Evolutionary conservation across 208 protist species (phyloP).

Genomic region (Spongospora subterranea): DNA sequence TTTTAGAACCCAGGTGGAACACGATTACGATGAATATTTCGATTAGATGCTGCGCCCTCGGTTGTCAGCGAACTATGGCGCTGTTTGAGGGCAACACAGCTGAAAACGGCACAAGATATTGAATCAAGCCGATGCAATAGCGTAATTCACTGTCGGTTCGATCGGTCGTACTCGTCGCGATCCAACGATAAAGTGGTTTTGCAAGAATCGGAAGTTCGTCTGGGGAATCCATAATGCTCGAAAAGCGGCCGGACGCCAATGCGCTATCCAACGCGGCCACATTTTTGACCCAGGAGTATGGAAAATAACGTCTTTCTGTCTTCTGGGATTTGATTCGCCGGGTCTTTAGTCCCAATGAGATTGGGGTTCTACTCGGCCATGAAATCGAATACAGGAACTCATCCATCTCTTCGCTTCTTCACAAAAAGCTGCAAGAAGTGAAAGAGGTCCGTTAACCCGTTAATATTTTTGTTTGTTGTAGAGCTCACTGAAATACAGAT

Average conservation of each 20-base stretch:
- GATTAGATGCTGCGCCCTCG: too few relatives aligned
- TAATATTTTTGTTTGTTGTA: neutral
- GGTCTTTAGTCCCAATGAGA: neutral
- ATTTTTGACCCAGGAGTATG: conserved; percentile 56
- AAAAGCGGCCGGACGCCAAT: neutral
- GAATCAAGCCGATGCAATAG: too few relatives aligned
- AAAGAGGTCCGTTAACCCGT: conserved; percentile 12
- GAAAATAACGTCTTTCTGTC: neutral
- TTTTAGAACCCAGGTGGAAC: too few relatives aligned
- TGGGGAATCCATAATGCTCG: too few relatives aligned
- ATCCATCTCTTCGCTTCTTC: conserved; percentile 11
- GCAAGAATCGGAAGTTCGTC: too few relatives aligned
- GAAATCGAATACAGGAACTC: conserved; percentile 48
- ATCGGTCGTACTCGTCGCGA: too few relatives aligned
- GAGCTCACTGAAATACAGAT: neutral
- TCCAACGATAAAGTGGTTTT: too few relatives aligned
- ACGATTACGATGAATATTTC: too few relatives aligned
- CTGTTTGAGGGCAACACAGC: too few relatives aligned
- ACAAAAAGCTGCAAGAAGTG: conserved; percentile 55
- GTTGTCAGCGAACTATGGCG: too few relatives aligned
- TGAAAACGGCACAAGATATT: too few relatives aligned
- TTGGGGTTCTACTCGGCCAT: conserved; percentile 19
- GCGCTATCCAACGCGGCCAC: neutral
- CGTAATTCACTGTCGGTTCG: too few relatives aligned
- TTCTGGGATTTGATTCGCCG: neutral